Percentiles rank a stretch among this genome's conserved stretches.
Conservation (phyloP, 257 asterid species). For the Scutellaria baicalensis region DNA sequence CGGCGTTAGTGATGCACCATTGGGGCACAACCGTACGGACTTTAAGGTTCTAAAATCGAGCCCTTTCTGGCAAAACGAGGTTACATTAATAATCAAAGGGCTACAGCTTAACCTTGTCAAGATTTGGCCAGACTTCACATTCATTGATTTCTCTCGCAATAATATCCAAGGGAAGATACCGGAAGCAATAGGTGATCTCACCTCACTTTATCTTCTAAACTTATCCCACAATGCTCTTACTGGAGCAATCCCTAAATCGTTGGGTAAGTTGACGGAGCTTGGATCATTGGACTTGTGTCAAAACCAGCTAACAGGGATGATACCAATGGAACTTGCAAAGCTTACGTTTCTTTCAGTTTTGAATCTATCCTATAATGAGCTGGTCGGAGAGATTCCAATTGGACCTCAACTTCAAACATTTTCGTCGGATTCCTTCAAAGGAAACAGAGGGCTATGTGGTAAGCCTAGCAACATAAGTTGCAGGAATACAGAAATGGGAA, state of each 20-base stretch:
- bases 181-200: conserved; percentile 22
- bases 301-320: conserved; percentile 26
- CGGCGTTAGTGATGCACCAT: not conserved
- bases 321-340: conserved; percentile 25
- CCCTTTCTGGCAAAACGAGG: conserved; percentile 20
- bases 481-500: too few species aligned
- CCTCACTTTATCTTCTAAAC: conserved; percentile 29
- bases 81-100: conserved; percentile 20
- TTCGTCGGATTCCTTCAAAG: conserved; percentile 17
- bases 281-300: conserved; percentile 40
- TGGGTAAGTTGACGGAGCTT: conserved; percentile 25
- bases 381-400: not conserved
- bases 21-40: not conserved
- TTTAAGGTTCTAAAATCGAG: not conserved
- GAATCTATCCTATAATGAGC: conserved; percentile 27
- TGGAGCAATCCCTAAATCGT: conserved; percentile 22
- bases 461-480: conserved; percentile 5
- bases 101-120: not conserved
- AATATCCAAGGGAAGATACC: not conserved
- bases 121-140: not conserved
- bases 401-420: conserved; percentile 10
- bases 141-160: not conserved
- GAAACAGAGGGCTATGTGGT: conserved; percentile 13
- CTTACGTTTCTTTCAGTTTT: conserved; percentile 29
- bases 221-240: conserved; percentile 33